Conservation (phyloP, 1,284 basidiomycete genomes). For the Cryptococcus jaspeensis region DNA sequence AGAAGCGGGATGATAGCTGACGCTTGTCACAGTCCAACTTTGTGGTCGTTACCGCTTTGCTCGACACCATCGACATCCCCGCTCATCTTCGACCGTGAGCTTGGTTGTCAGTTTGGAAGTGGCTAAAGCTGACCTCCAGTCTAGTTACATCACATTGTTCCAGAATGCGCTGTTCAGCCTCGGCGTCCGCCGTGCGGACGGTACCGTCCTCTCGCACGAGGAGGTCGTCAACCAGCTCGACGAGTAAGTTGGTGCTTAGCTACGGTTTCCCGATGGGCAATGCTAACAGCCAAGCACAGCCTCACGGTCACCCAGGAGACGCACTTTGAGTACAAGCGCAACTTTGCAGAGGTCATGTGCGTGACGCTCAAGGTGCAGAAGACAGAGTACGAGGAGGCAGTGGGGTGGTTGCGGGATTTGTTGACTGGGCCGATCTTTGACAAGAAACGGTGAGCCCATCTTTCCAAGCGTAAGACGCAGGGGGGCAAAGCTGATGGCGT, state of each 20-base stretch:
- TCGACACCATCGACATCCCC: slow-evolving; percentile 72
- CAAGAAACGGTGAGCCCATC: slow-evolving; percentile 71
- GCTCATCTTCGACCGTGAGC: slow-evolving; percentile 72
- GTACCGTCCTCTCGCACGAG: slow-evolving; percentile 75
- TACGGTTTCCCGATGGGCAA: background rate
- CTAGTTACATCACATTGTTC: slow-evolving; percentile 77
- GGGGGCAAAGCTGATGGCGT: slow-evolving; percentile 3
- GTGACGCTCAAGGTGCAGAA: slow-evolving; percentile 82
- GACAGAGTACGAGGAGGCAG: slow-evolving; percentile 72
- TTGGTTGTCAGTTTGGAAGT: background rate
- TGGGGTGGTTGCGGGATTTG: slow-evolving; percentile 86
- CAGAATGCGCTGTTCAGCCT: slow-evolving; percentile 85
- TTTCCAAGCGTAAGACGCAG: background rate
- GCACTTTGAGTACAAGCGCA: slow-evolving; percentile 65
- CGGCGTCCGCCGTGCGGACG: slow-evolving; percentile 70
- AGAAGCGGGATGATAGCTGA: background rate
- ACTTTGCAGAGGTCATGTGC: slow-evolving; percentile 73
- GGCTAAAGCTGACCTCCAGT: background rate
- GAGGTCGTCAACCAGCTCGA: slow-evolving; percentile 89
- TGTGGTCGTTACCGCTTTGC: slow-evolving; percentile 73
- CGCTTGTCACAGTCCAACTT: slow-evolving; percentile 72
- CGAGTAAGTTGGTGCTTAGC: slow-evolving; percentile 50
- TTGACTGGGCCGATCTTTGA: slow-evolving; percentile 80
- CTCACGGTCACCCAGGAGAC: slow-evolving; percentile 87
- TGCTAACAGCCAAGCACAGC: slow-evolving; percentile 19